Conservation (phyloP, 192 early-diverging fungal genomes). For the Geranomyces variabilis region DNA sequence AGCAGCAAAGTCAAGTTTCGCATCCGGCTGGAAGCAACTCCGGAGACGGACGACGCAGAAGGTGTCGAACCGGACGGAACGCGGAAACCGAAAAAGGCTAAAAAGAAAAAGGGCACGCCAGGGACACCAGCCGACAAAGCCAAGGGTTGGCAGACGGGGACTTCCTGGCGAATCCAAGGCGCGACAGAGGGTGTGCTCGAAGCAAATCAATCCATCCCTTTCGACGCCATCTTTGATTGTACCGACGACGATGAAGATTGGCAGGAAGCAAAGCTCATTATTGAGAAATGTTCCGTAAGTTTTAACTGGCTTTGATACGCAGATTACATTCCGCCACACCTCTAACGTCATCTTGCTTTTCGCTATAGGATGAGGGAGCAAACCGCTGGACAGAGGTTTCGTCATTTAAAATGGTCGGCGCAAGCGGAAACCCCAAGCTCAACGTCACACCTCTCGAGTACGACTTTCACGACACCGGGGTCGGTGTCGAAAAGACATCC, state of each 20-base stretch:
- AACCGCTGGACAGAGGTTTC: slow-evolving; percentile 49
- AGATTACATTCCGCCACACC: too few relatives aligned
- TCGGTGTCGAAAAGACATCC: slow-evolving; percentile 31
- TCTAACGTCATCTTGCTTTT: too few relatives aligned
- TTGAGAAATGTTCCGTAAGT: slow-evolving; percentile 41
- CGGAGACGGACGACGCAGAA: slow-evolving; percentile 19
- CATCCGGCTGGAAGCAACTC: slow-evolving; percentile 41
- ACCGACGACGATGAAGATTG: slow-evolving; percentile 53
- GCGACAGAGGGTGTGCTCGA: slow-evolving; percentile 45
- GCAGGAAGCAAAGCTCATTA: slow-evolving; percentile 56
- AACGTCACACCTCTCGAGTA: slow-evolving; percentile 33
- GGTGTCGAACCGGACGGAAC: slow-evolving; percentile 19
- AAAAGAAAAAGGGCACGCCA: slow-evolving; percentile 23
- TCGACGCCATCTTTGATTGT: slow-evolving; percentile 53
- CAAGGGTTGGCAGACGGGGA: slow-evolving; percentile 26
- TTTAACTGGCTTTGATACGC: too few relatives aligned
- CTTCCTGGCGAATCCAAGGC: slow-evolving; percentile 48
- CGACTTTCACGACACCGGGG: slow-evolving; percentile 49
- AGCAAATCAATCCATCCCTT: slow-evolving; percentile 34
- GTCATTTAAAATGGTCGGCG: slow-evolving; percentile 49
- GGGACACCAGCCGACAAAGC: slow-evolving; percentile 22
- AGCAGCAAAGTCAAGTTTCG: slow-evolving; percentile 48
- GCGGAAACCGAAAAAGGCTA: slow-evolving; percentile 34
- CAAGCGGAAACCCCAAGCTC: slow-evolving; percentile 55
- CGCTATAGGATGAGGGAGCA: slow-evolving; percentile 30